Conservation (phyloP, 306 rosid species). For the Sindora glabra region DNA sequence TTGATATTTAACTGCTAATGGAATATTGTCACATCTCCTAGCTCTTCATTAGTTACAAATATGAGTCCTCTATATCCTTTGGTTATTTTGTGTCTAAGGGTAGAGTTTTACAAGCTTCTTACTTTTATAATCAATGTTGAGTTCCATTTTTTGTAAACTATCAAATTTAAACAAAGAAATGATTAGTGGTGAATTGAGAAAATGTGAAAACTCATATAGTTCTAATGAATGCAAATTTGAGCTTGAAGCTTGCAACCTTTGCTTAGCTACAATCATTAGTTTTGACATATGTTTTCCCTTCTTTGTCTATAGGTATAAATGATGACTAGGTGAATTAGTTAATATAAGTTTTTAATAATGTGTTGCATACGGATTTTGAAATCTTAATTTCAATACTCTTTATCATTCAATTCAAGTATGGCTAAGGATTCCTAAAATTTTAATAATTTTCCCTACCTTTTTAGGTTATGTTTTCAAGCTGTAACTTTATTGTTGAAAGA, state of each 20-base stretch:
- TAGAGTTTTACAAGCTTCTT: slow-evolving; percentile 23
- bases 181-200: background rate
- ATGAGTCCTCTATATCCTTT: slow-evolving; percentile 64
- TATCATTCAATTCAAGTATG: slow-evolving; percentile 92
- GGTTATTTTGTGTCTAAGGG: slow-evolving; percentile 47
- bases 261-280: slow-evolving; percentile 46
- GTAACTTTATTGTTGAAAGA: background rate
- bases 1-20: background rate
- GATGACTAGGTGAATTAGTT: slow-evolving; percentile 76
- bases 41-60: slow-evolving; percentile 25
- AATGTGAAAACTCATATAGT: background rate
- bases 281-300: slow-evolving; percentile 12
- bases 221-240: slow-evolving; percentile 11
- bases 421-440: slow-evolving; percentile 1
- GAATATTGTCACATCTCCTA: background rate
- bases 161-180: slow-evolving; percentile 9
- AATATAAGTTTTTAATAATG: slow-evolving; percentile 81
- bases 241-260: slow-evolving; percentile 42
- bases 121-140: slow-evolving; percentile 16
- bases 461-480: background rate
- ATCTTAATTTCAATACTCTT: slow-evolving; percentile 66
- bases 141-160: slow-evolving; percentile 24
- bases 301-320: slow-evolving; percentile 48
- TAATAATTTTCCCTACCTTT: background rate
- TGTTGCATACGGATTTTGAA: slow-evolving; percentile 91